phyloP scores from a whole-genome alignment of 169 alveolate species.

The Eimeria praecox region DNA sequence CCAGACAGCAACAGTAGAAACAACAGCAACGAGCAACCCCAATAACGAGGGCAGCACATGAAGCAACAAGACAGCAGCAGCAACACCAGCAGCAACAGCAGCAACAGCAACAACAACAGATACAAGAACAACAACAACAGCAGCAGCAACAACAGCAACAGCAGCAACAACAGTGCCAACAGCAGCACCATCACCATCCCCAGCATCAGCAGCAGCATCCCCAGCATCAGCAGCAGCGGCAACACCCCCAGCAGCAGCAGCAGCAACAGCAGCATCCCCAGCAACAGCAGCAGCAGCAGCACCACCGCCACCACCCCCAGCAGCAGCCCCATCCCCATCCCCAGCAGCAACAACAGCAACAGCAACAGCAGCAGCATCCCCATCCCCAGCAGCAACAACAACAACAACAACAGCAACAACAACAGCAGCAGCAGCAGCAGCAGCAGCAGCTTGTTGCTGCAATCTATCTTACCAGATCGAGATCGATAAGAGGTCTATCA shows the following conservation, averaged over 20 bases:
- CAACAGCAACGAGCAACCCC: no score
- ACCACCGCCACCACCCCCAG: no score
- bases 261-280: background rate
- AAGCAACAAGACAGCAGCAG: background rate
- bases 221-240: background rate
- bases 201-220: slow-evolving; percentile 18
- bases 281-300: slow-evolving; percentile 10
- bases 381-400: background rate
- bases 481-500: slow-evolving; percentile 76
- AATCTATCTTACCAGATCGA: background rate
- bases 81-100: no score
- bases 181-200: no score
- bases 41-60: background rate
- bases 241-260: background rate
- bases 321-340: no score
- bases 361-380: background rate
- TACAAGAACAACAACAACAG: background rate
- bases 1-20: background rate
- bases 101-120: background rate
- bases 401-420: background rate
- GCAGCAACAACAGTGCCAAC: no score
- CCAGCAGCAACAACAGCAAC: slow-evolving; percentile 11
- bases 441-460: slow-evolving; percentile 7
- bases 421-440: background rate
- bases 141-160: no score